Percentiles rank a stretch among this genome's conserved stretches.
Conservation (phyloP, 2,329 filamentous ascomycete genomes). For the Claviceps quebecensis region DNA sequence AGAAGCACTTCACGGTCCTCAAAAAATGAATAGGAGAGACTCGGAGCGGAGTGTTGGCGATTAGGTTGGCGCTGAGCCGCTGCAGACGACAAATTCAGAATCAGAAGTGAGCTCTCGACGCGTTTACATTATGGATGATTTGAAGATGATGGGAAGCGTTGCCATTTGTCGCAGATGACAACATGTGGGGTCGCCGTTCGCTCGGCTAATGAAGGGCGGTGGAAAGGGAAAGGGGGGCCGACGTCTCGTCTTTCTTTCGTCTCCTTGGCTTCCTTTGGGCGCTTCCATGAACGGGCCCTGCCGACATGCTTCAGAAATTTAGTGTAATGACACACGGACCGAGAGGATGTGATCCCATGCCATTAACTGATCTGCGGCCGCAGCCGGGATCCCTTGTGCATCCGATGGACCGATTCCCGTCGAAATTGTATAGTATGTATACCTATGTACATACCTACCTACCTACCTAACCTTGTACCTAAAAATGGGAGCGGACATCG, state of each 20-base stretch:
- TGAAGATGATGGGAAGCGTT: too few relatives aligned
- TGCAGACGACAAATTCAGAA: not conserved
- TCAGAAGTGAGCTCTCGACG: not conserved
- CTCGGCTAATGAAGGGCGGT: conserved; percentile 1
- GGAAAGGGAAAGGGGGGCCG: not conserved
- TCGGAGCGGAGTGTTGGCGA: not conserved
- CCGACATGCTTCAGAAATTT: not conserved
- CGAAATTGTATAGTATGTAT: too few relatives aligned
- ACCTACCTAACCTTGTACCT: too few relatives aligned
- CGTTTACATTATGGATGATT: not conserved
- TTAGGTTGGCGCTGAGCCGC: not conserved
- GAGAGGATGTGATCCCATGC: not conserved
- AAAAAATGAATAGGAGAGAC: not conserved
- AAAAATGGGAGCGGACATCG: not conserved
- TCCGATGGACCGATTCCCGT: not conserved
- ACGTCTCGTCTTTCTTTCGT: not conserved
- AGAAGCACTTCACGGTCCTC: not conserved
- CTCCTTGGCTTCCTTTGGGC: not conserved
- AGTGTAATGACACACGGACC: too few relatives aligned
- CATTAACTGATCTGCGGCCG: not conserved
- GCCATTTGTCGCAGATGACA: not conserved
- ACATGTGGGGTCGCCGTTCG: conserved; percentile 1
- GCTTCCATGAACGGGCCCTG: not conserved
- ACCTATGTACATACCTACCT: too few relatives aligned
- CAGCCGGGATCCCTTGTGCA: not conserved